phyloP scores from a whole-genome alignment of 306 rosid genomes.

The Citrullus colocynthis region DNA sequence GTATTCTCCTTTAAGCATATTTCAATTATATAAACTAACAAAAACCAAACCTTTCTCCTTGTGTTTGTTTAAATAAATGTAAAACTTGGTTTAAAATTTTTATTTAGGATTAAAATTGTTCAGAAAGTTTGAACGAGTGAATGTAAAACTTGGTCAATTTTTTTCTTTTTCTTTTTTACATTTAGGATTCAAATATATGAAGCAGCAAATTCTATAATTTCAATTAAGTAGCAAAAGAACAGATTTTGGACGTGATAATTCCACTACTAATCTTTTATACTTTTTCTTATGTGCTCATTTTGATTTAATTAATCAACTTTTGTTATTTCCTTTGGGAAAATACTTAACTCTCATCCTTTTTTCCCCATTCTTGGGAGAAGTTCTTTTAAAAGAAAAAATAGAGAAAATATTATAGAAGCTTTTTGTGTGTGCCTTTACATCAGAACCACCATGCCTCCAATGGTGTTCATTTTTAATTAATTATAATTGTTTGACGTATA shows the following conservation, averaged over 20 bases:
- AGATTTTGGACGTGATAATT: background rate
- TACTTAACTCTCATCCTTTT: background rate
- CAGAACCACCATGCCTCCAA: background rate
- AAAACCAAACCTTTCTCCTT: background rate
- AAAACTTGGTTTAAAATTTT: background rate
- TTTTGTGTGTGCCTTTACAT: background rate
- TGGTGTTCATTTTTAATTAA: background rate
- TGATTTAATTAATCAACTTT: background rate
- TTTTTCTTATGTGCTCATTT: background rate
- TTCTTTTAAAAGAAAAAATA: background rate
- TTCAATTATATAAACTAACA: background rate
- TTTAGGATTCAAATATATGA: background rate
- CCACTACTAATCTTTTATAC: background rate
- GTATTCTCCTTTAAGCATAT: too few species aligned
- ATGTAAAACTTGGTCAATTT: background rate
- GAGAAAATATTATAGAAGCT: background rate
- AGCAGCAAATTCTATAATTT: background rate
- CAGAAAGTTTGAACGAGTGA: background rate
- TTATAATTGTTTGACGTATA: background rate
- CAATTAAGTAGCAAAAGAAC: background rate
- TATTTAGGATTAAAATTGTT: background rate
- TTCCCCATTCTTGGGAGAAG: background rate
- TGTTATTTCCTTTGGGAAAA: background rate
- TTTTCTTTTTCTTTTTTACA: too few species aligned
- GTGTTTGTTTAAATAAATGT: background rate